These are phyloP conservation scores for Aspergillus sp. DNA, from an alignment of 2,329 filamentous ascomycete species.

Conservation along the genomic window DNA sequence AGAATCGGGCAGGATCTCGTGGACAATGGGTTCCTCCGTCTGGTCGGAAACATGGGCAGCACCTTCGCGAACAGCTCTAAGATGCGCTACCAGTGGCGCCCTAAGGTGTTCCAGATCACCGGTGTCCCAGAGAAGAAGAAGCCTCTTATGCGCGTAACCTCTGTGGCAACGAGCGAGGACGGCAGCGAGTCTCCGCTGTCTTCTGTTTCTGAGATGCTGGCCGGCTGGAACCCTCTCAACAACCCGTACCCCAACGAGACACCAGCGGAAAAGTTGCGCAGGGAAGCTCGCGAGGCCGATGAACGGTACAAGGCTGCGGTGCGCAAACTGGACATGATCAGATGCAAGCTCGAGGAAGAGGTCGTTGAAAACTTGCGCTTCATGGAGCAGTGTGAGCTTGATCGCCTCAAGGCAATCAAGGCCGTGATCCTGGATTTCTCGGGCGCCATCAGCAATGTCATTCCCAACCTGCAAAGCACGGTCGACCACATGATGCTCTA, in stretches of 20 bases:
- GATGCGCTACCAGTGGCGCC: conserved; percentile 96
- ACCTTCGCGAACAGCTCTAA: conserved; percentile 96
- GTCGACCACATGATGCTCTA: conserved; percentile 99
- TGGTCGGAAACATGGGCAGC: conserved; percentile 92
- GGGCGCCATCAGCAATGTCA: conserved; percentile 95
- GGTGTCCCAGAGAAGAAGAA: conserved; percentile 88
- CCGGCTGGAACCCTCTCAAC: conserved; percentile 90
- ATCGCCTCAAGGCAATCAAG: conserved; percentile 96
- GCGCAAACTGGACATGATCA: conserved; percentile 81
- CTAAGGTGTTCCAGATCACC: conserved; percentile 84
- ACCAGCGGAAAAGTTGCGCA: conserved; percentile 76
- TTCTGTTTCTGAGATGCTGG: conserved; percentile 82
- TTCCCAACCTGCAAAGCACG: conserved; percentile 90
- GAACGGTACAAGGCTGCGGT: conserved; percentile 90
- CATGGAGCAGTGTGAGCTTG: conserved; percentile 94
- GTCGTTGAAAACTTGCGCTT: conserved; percentile 92
- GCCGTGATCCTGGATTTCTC: conserved; percentile 97
- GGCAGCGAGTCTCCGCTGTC: conserved; percentile 78
- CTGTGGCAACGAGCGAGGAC: conserved; percentile 62
- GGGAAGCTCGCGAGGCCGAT: conserved; percentile 87
- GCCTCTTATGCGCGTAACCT: conserved; percentile 71
- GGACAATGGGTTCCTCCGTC: conserved; percentile 77
- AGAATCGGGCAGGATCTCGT: conserved; percentile 93
- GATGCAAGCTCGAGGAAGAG: conserved; percentile 92
- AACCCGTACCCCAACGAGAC: conserved; percentile 92